Evolutionary conservation across 345 rosid species (phyloP).

Genomic region (Eucalyptus cloeziana): DNA sequence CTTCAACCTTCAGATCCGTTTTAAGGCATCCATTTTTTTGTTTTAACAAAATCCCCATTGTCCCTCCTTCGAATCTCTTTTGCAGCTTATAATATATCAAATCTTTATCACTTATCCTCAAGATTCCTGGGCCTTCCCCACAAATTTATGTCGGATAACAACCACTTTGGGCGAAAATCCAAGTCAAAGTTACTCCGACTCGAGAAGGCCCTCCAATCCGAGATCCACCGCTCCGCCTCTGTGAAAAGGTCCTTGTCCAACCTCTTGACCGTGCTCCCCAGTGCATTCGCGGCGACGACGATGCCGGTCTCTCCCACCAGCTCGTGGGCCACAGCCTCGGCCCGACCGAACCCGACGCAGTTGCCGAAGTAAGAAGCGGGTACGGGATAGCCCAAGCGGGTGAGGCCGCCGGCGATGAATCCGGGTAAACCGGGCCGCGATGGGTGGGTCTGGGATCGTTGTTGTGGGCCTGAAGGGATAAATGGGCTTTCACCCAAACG

Average conservation of each 20-base stretch:
- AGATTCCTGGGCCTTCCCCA: conserved; percentile 34
- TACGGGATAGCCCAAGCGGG: conserved; percentile 8
- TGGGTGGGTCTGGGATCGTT: too few relatives aligned
- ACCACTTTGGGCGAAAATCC: conserved; percentile 33
- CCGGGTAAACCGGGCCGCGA: not conserved
- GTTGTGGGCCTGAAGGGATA: not conserved
- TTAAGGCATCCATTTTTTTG: conserved; percentile 10
- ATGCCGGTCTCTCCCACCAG: conserved; percentile 16
- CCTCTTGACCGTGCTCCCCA: conserved; percentile 13
- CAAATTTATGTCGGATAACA: conserved; percentile 13
- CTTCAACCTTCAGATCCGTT: not conserved
- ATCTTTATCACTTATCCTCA: too few relatives aligned
- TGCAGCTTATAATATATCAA: too few relatives aligned
- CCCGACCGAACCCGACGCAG: conserved; percentile 21
- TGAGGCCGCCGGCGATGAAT: conserved; percentile 21
- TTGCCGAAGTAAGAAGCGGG: conserved; percentile 18
- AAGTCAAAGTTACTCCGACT: too few relatives aligned
- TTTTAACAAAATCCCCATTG: too few relatives aligned
- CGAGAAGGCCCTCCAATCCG: conserved; percentile 5
- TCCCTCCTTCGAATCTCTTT: too few relatives aligned
- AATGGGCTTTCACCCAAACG: conserved; percentile 4
- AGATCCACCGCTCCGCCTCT: conserved; percentile 22
- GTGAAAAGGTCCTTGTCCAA: conserved; percentile 7
- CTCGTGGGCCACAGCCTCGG: not conserved
- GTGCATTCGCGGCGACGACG: conserved; percentile 12